Conservation (phyloP, 305 asterid species). For the Fraxinus platypoda region DNA sequence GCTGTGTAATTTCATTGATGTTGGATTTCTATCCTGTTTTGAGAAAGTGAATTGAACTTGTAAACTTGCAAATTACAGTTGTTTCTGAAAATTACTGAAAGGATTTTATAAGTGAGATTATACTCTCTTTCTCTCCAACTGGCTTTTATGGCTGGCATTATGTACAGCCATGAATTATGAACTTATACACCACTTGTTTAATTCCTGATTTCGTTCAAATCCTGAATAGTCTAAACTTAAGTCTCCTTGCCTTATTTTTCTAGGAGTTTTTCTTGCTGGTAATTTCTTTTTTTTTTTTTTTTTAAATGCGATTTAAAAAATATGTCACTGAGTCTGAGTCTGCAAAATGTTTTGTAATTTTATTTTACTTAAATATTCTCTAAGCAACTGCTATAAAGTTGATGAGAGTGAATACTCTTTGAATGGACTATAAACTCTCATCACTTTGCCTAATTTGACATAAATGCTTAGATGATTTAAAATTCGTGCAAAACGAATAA, state of each 20-base stretch:
- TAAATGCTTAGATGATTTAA: neutral
- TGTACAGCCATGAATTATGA: neutral
- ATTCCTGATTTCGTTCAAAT: neutral
- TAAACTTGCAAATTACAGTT: neutral
- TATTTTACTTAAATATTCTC: neutral
- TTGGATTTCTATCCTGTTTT: neutral
- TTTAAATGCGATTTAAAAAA: neutral
- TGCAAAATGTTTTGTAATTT: neutral
- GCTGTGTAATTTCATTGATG: constrained; percentile 24
- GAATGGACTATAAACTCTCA: neutral
- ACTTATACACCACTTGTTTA: neutral
- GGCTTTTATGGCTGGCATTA: neutral
- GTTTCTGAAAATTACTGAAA: neutral
- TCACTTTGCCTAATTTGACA: neutral
- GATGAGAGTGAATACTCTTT: neutral
- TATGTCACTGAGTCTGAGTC: neutral
- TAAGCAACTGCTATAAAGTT: neutral
- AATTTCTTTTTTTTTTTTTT: too few relatives aligned
- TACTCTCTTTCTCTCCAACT: neutral
- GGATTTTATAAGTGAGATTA: neutral
- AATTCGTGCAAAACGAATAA: neutral
- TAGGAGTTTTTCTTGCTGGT: neutral
- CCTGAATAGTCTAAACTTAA: neutral
- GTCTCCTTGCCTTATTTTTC: neutral
- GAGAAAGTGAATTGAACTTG: neutral